A percentile compares a stretch with the other conserved stretches of the same genome.
Evolutionary conservation across 2,329 filamentous ascomycete genomes (phyloP).

Genomic region (Colletotrichum magnum): DNA sequence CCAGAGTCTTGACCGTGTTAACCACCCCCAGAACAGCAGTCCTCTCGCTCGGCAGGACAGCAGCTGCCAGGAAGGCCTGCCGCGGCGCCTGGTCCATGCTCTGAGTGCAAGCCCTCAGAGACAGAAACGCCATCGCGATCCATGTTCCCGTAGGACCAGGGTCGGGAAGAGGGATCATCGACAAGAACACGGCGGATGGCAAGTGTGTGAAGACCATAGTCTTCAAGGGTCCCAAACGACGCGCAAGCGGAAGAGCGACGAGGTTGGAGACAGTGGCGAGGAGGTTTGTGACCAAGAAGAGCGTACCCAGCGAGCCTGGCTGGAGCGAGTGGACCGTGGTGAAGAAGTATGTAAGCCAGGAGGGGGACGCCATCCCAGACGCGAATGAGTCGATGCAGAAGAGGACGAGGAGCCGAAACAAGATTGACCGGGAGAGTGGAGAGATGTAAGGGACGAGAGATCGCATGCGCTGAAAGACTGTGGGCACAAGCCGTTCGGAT

Average conservation of each 20-base stretch:
- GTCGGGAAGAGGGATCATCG: constrained; percentile 71
- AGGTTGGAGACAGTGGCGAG: constrained; percentile 67
- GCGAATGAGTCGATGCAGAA: constrained; percentile 54
- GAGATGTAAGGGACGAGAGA: constrained; percentile 37
- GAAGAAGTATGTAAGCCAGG: constrained; percentile 73
- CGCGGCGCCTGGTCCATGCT: constrained; percentile 81
- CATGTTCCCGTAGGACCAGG: constrained; percentile 55
- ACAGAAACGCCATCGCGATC: constrained; percentile 71
- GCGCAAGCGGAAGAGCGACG: constrained; percentile 67
- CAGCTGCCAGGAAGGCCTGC: constrained; percentile 77
- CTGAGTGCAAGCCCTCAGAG: constrained; percentile 73
- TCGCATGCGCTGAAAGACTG: constrained; percentile 22
- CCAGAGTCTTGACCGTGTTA: constrained; percentile 77
- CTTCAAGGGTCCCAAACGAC: constrained; percentile 74
- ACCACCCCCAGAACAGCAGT: constrained; percentile 80
- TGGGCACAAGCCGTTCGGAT: not conserved
- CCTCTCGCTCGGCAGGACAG: constrained; percentile 74
- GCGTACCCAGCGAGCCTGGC: constrained; percentile 64
- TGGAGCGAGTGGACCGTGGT: constrained; percentile 62
- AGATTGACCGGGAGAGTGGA: constrained; percentile 34
- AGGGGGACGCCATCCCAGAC: constrained; percentile 76
- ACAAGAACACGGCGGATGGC: constrained; percentile 76
- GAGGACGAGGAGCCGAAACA: constrained; percentile 36
- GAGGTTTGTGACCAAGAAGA: constrained; percentile 69
- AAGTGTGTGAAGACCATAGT: constrained; percentile 85